Evolutionary conservation across 1,284 basidiomycete genomes (phyloP), one percentile per base, ranked within the genome.

Genomic region (Rhodotorula sp.): DNA sequence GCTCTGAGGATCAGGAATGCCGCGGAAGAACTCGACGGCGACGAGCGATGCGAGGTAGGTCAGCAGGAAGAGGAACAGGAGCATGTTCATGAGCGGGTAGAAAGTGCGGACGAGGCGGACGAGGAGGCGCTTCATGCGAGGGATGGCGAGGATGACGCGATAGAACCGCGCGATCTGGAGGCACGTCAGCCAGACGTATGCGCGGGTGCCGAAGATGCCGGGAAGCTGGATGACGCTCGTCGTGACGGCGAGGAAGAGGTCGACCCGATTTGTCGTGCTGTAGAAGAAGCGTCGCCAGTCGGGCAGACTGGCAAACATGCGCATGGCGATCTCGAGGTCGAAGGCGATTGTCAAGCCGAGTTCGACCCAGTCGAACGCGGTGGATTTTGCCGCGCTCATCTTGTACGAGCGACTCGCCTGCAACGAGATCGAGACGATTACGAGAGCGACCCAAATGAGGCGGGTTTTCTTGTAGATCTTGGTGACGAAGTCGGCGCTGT

Each of bases 121-220:
- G 80, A 93, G 79, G 58, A 92, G 81, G 7, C 88, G 87, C 70
- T 86, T 87, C 90, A 94, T 94, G 65, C 91, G 84, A 2, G 93
- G 93, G 22, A 95, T 86, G 55, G 89, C 90, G 54, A 97, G 80
- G 76, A 98, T 94, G 46, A 98, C 92, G 2, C 95, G 85, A 80
- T 99, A 98, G 83, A 97, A 98, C 73, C 95, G 85, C 71, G 86
- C 84, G 10, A 98, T 83, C 78, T 94, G 91, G 77, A 98, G 91
- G 52, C 91, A 86, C 3, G 92, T 96, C 74, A 98, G 85, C 95
- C 95, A 99, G 0, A 89, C 86, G 77, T 96, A 96, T 5, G 88
- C 84, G 5, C 74, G 67, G 10, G 89, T 89, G 39, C 85, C 74
- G 62, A 85, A 84, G 49, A 98, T 89, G 19, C 78, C 84, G 0